phyloP scores from a whole-genome alignment of 2,329 filamentous ascomycete species.

The Aspergillus ruber region DNA sequence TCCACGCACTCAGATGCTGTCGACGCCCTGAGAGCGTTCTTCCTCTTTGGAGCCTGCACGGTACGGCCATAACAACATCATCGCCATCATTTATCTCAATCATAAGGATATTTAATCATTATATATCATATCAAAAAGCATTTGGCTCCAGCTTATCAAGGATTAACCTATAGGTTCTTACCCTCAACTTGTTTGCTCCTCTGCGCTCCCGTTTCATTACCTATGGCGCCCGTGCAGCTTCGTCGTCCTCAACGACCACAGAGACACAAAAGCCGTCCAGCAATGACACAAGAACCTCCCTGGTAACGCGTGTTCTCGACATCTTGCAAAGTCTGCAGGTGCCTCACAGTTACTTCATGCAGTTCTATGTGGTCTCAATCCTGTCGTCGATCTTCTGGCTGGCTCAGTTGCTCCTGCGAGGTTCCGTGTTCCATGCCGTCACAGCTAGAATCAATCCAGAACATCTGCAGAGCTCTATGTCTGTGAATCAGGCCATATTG shows the following conservation, averaged over 20 bases:
- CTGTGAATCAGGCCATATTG: slow-evolving; percentile 55
- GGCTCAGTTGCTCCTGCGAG: slow-evolving; percentile 53
- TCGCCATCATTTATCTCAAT: slow-evolving; percentile 1
- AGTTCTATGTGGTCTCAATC: slow-evolving; percentile 75
- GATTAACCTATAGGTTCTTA: background rate
- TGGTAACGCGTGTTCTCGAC: slow-evolving; percentile 38
- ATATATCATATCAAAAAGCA: slow-evolving; percentile 28
- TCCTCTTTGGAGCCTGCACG: slow-evolving; percentile 31
- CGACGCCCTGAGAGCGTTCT: slow-evolving; percentile 32
- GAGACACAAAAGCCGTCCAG: slow-evolving; percentile 5
- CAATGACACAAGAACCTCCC: slow-evolving; percentile 8
- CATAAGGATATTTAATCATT: background rate
- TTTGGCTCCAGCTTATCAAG: slow-evolving; percentile 22
- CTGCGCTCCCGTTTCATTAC: slow-evolving; percentile 52
- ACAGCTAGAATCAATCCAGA: slow-evolving; percentile 38
- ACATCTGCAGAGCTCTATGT: slow-evolving; percentile 45
- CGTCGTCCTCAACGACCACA: slow-evolving; percentile 14
- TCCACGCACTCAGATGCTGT: slow-evolving; percentile 24
- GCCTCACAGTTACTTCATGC: slow-evolving; percentile 81
- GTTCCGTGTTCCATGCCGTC: slow-evolving; percentile 46
- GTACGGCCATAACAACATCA: slow-evolving; percentile 18
- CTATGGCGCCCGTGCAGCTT: slow-evolving; percentile 52
- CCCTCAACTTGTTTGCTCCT: slow-evolving; percentile 45
- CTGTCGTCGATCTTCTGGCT: slow-evolving; percentile 68
- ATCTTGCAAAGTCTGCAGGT: slow-evolving; percentile 54